Evolutionary conservation across 1,284 basidiomycete species (phyloP), one percentile per base, ranked within the genome.

Genomic region (Termitomyces sp.): DNA sequence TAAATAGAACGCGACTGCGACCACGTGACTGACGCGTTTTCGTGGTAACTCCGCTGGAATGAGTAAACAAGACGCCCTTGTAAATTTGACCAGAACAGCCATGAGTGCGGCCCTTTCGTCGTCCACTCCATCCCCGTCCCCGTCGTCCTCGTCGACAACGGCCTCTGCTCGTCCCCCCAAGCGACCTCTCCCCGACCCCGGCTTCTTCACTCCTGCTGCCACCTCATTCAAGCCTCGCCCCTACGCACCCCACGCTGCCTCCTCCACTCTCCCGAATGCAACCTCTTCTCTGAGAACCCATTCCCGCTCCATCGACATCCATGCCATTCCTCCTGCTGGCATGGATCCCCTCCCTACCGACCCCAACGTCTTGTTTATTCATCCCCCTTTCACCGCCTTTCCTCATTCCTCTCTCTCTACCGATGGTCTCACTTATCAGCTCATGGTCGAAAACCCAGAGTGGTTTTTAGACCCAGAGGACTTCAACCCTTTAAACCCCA

Each of bases 381-480:
- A 80, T 58, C 84, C 85, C 0, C 88, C 88, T 2, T 90, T 88
- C 67, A 73, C 69, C 41, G 65, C 71, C 24, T 89, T 88, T 64
- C 87, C 86, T 1, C 71, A 79, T 50, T 75, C 82, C 24, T 72
- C 83, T 57, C 64, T 71, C n/a, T 74, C 81, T 69, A 76, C 80
- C 5, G 84, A 86, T 57, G 86, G 86, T 36, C 75, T 90, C 40
- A 81, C 82, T 1, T 90, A 86, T 66, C 76, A 77, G 54, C 64
- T 86, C 40, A 76, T 90, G 74, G 82, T 86, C 8, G 76, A 79
- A 26, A 84, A 91, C 61, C 76, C 80, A 1, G 80, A 90, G 47
- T 90, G 88, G 88, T 90, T 90, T 66, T 75, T 90, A 57, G 81
- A 85, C 64, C 65, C 84, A 10, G 67, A 69, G 42, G 88, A 90